phyloP scores from a whole-genome alignment of 2,329 filamentous ascomycete species.

The Calonectria fujianensis region DNA sequence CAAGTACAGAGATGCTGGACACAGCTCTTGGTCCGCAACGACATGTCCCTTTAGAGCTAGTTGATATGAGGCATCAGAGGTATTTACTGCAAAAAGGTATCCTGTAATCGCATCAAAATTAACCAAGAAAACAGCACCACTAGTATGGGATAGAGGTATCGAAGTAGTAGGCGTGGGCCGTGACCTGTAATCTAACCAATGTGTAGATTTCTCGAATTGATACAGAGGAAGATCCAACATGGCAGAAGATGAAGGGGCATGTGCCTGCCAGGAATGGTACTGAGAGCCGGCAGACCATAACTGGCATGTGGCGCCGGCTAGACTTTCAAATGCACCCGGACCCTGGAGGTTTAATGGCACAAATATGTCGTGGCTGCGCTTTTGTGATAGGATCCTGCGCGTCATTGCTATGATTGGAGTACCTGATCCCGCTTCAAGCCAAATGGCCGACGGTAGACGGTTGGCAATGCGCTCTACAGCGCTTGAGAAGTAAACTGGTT shows the following conservation, averaged over 20 bases:
- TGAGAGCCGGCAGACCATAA: not conserved
- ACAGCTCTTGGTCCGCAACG: not conserved
- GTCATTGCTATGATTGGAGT: constrained; percentile 4
- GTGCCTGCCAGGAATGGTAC: not conserved
- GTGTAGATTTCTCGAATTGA: not conserved
- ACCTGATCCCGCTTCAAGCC: constrained; percentile 1
- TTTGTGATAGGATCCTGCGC: not conserved
- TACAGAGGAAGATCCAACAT: not conserved
- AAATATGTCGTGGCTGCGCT: not conserved
- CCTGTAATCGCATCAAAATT: not conserved
- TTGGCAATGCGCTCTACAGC: not conserved
- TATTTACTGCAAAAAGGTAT: not conserved
- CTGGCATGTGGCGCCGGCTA: not conserved
- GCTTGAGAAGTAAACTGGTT: constrained; percentile 2
- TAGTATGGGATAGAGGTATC: not conserved
- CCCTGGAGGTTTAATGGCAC: not conserved
- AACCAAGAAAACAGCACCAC: not conserved
- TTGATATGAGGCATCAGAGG: not conserved
- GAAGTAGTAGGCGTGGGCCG: not conserved
- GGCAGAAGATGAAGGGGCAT: not conserved
- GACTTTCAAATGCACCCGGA: not conserved
- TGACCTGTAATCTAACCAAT: constrained; percentile 4
- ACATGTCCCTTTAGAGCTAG: not conserved
- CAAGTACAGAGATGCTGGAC: not conserved
- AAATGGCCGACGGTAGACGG: not conserved